Evolutionary conservation across 345 rosid genomes (phyloP), one percentile per base, ranked within the genome.

Genomic region (Bretschneidera sinensis): DNA sequence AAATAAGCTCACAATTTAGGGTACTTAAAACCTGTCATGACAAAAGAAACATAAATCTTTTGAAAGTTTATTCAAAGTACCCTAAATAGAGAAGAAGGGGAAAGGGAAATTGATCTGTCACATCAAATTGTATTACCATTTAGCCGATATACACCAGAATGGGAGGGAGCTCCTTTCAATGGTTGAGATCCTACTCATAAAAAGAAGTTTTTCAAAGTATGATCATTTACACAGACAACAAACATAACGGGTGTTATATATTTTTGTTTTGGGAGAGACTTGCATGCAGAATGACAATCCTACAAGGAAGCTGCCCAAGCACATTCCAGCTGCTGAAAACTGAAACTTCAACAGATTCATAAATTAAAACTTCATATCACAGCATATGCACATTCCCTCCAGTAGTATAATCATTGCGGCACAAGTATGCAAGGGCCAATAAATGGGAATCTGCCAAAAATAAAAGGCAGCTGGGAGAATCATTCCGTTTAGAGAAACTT

Each of bases 401-500:
- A 51, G 88, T 86, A 70, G 91, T 95, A 77, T 94, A 94, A 76
- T 94, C 99, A 55, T 80, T 69, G 21, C 95, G 92, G 62, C 88
- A 94, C 51, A 91, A 70, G 67, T 79, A 81, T 31, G 97, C 95
- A 69, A 94, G 91, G 66, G 96, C 99, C 97, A 94, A 90, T 52
- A 94, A 94, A 76, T 90, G 99, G 99, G 99, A 57, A 94, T 86
- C 76, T 94, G 99, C 99, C 97, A 94, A 72, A 94, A 86, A 57
- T 90, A 94, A 45, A 92, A 90, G 73, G 96, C 97, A 62, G 91
- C 88, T 5, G 95, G 97, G 67, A 94, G 95, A 62, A 94, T 76
- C 83, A 86, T 66, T 48, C 87, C 79, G 66, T 91, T 83, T 9
- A 68, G 79, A 25, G 95, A 77, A 64, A 94, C 68, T 58, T 84